Conservation (phyloP, 2,329 filamentous ascomycete species). For the Colletotrichum karsti region DNA sequence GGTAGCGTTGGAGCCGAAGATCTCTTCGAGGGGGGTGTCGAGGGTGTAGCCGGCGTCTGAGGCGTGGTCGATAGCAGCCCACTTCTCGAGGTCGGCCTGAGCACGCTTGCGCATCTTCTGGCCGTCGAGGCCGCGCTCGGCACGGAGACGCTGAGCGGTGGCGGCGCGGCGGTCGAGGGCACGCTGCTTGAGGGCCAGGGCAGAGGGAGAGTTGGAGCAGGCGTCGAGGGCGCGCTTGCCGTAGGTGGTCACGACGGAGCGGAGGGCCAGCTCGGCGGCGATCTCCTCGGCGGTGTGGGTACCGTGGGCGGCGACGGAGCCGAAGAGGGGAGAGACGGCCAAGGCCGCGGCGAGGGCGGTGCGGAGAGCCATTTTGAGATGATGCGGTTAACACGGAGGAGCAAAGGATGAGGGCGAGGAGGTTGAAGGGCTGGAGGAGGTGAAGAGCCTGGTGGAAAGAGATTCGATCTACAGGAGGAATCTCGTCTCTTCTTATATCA, state of each 20-base stretch:
- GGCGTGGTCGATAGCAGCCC: constrained; percentile 44
- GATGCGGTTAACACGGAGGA: not conserved
- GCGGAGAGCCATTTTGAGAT: constrained; percentile 13
- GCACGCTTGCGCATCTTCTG: constrained; percentile 42
- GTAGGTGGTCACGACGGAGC: constrained; percentile 39
- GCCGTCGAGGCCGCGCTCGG: constrained; percentile 43
- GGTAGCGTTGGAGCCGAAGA: constrained; percentile 27
- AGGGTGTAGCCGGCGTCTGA: constrained; percentile 37
- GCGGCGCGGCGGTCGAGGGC: constrained; percentile 50
- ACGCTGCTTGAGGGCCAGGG: constrained; percentile 46
- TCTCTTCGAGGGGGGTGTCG: constrained; percentile 41
- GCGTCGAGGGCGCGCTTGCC: constrained; percentile 47
- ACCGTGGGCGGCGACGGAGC: constrained; percentile 38
- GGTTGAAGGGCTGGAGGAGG: not conserved
- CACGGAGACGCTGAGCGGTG: constrained; percentile 45
- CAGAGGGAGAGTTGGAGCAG: constrained; percentile 47
- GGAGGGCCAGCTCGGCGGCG: constrained; percentile 42
- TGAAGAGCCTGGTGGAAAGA: constrained; percentile 10
- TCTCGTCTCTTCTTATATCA: constrained; percentile 6
- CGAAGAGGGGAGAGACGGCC: constrained; percentile 30
- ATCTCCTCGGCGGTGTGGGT: constrained; percentile 38
- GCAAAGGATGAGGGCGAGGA: not conserved
- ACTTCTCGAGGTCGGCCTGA: constrained; percentile 41
- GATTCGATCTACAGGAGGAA: not conserved
- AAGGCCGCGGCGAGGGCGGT: constrained; percentile 14